Evolutionary conservation across 768 basidiomycete species (phyloP).

Genomic region (Boletus pseudopeckii): DNA sequence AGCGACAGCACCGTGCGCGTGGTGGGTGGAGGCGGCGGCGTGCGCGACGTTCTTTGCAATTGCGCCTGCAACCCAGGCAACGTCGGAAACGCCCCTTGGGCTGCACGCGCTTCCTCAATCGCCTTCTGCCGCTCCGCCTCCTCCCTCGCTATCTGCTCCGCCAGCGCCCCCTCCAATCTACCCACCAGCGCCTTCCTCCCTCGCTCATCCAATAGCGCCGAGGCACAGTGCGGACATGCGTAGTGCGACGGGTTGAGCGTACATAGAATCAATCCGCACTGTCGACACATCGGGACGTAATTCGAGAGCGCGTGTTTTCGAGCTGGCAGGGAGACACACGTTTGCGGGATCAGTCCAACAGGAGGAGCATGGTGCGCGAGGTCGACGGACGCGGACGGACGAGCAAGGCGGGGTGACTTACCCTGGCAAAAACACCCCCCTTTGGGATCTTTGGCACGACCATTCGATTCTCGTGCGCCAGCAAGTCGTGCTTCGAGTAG

Average conservation of each 20-base stretch:
- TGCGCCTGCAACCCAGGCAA: slow-evolving; percentile 30
- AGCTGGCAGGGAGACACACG: slow-evolving; percentile 35
- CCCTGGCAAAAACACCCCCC: slow-evolving; percentile 74
- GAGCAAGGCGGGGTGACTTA: slow-evolving; percentile 18
- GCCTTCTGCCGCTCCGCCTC: slow-evolving; percentile 45
- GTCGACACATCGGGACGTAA: slow-evolving; percentile 51
- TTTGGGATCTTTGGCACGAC: slow-evolving; percentile 47
- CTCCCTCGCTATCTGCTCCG: slow-evolving; percentile 44
- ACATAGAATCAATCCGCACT: slow-evolving; percentile 65
- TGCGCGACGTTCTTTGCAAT: slow-evolving; percentile 9
- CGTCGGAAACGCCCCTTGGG: slow-evolving; percentile 61
- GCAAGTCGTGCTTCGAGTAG: slow-evolving; percentile 45
- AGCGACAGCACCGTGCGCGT: slow-evolving; percentile 62
- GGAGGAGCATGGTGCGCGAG: not conserved
- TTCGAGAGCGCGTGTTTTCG: slow-evolving; percentile 55
- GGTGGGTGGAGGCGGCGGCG: slow-evolving; percentile 31
- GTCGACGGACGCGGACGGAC: not conserved
- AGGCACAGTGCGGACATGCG: slow-evolving; percentile 53
- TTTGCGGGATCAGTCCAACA: not conserved
- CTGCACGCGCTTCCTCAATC: slow-evolving; percentile 45
- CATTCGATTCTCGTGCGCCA: slow-evolving; percentile 36
- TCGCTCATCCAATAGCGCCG: slow-evolving; percentile 35
- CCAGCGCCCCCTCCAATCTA: slow-evolving; percentile 44
- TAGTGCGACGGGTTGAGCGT: slow-evolving; percentile 50
- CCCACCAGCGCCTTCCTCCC: slow-evolving; percentile 37